Percentiles rank a stretch among this genome's conserved stretches.
Conservation (phyloP, 106 monocot genomes). For the Dioscorea dumetorum region DNA sequence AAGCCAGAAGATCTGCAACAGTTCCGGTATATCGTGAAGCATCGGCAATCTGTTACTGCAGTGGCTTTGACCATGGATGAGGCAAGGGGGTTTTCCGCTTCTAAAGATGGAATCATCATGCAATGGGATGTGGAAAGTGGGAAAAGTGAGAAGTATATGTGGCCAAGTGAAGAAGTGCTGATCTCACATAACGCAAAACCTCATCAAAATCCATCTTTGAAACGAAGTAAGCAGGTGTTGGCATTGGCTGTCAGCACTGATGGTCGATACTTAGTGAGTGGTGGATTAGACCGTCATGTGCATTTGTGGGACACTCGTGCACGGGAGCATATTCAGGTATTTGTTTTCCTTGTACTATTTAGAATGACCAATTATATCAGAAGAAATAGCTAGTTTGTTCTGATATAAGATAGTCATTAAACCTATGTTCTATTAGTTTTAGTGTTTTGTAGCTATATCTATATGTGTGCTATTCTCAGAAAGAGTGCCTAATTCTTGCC, state of each 20-base stretch:
- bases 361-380: no score
- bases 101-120: constrained; percentile 81
- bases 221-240: constrained; percentile 75
- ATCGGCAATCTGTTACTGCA: constrained; percentile 75
- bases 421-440: no score
- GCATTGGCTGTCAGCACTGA: constrained; percentile 79
- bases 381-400: no score
- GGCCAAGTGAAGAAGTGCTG: constrained; percentile 71
- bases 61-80: constrained; percentile 67
- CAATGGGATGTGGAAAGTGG: constrained; percentile 96
- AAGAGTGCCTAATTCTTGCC: no score
- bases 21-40: constrained; percentile 56
- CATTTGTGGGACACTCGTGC: constrained; percentile 94
- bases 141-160: constrained; percentile 70
- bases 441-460: no score
- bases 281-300: constrained; percentile 83
- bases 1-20: constrained; percentile 39
- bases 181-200: constrained; percentile 61
- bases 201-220: constrained; percentile 29
- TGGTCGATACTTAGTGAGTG: constrained; percentile 78
- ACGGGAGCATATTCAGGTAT: constrained; percentile 84
- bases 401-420: no score
- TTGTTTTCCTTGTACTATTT: not conserved
- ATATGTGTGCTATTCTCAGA: no score
- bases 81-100: constrained; percentile 75